Conservation (phyloP, 345 rosid genomes). For the Ailanthus altissimus region DNA sequence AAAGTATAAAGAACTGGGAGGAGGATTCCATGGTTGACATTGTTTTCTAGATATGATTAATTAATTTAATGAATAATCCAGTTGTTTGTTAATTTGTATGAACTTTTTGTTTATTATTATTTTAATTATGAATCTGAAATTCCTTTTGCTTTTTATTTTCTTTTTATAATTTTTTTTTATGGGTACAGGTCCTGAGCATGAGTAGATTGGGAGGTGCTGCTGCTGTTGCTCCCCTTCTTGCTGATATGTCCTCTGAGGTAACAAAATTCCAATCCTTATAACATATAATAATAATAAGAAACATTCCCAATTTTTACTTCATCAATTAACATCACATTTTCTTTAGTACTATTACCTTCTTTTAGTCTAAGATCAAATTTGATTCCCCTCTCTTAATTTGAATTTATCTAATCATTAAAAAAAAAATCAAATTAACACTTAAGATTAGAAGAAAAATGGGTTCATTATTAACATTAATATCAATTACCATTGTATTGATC, state of each 20-base stretch:
- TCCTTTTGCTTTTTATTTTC: slow-evolving; percentile 10
- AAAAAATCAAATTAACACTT: too few relatives aligned
- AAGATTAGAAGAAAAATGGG: too few relatives aligned
- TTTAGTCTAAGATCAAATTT: too few relatives aligned
- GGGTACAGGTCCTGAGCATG: slow-evolving; percentile 84
- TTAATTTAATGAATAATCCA: neutral
- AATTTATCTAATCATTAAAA: too few relatives aligned
- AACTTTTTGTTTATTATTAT: neutral
- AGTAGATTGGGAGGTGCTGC: slow-evolving; percentile 92
- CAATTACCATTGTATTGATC: too few relatives aligned
- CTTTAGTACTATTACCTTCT: too few relatives aligned
- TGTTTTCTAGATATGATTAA: slow-evolving; percentile 16
- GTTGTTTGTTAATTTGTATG: neutral
- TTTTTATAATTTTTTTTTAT: neutral
- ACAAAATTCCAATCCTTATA: neutral
- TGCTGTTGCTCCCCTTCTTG: slow-evolving; percentile 80
- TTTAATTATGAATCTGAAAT: slow-evolving; percentile 28
- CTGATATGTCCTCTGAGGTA: slow-evolving; percentile 82
- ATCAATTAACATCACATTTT: too few relatives aligned
- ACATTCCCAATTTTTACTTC: too few relatives aligned
- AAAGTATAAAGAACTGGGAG: neutral
- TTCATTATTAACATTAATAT: too few relatives aligned
- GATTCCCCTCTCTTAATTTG: too few relatives aligned
- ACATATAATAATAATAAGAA: too few relatives aligned
- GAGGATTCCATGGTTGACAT: slow-evolving; percentile 42